Conservation (phyloP, 106 monocot genomes). For the Hemerocallis citrina region DNA sequence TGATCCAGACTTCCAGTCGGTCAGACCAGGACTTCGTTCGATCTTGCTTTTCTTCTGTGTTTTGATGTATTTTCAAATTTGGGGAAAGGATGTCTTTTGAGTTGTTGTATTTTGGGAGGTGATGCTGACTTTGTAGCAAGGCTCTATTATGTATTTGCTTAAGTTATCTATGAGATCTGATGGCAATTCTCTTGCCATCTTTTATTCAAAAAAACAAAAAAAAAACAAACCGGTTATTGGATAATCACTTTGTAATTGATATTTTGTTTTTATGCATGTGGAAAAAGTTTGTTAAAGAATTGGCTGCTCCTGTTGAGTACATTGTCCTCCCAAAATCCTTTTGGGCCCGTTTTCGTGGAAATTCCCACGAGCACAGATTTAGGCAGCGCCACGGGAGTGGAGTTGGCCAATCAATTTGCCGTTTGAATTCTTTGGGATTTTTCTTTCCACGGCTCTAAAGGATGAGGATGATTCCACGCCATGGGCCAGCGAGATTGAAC, state of each 20-base stretch:
- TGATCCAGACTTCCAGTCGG: too few species aligned
- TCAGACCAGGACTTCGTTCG: too few species aligned
- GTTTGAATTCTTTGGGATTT: slow-evolving; percentile 91
- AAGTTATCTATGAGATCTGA: too few species aligned
- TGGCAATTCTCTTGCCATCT: too few species aligned
- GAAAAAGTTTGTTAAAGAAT: slow-evolving; percentile 65
- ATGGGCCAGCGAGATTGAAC: slow-evolving; percentile 81
- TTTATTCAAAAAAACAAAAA: too few species aligned
- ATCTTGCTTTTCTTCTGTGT: too few species aligned
- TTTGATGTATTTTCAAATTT: too few species aligned
- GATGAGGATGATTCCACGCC: slow-evolving; percentile 73
- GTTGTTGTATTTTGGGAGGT: too few species aligned
- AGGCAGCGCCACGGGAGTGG: slow-evolving; percentile 96
- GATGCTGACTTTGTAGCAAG: too few species aligned
- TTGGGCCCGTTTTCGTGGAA: slow-evolving; percentile 90
- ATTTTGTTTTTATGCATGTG: not conserved
- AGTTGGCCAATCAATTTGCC: slow-evolving; percentile 94
- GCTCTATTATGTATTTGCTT: too few species aligned
- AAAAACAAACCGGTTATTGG: too few species aligned
- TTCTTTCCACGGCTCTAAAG: slow-evolving; percentile 53
- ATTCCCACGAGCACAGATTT: slow-evolving; percentile 69
- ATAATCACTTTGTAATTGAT: not conserved
- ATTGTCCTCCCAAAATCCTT: slow-evolving; percentile 83
- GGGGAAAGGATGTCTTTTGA: too few species aligned
- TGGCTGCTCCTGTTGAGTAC: slow-evolving; percentile 71